Evolutionary conservation across 805 yeast species (phyloP), one percentile per base, ranked within the genome.

Genomic region (Diddensiella caesifluorescens): DNA sequence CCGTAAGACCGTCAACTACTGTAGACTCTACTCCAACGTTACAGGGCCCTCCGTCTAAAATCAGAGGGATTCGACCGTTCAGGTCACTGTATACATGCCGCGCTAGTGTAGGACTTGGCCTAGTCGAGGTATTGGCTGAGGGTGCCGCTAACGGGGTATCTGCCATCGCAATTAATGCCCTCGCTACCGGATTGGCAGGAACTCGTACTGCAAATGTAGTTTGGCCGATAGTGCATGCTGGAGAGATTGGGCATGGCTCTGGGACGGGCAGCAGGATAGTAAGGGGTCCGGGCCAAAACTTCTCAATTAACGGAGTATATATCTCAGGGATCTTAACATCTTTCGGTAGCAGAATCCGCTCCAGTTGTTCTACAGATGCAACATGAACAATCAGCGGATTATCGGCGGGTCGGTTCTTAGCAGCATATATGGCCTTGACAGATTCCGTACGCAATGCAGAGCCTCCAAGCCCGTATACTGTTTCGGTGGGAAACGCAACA

Each of bases 141-240:
- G 98, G 98, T 0, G 98, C 98, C 1, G 98, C 98, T 27, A 92
- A 63, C 1, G 98, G 97, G 1, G 83, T 74, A 50, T 88, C 92
- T 41, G 94, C 77, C 9, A 84, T 55, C 1, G 86, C 83, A 41
- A 92, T 88, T 35, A 92, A 66, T 0, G 97, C 95, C 47, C 98
- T 68, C 0, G 97, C 97, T 1, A 92, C 75, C 0, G 90, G 86
- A 61, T 90, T 83, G 3, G 74, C 65, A 1, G 98, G 98, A 59
- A 92, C 72, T 46, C 98, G 71, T 1, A 88, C 94, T 0, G 97
- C 98, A 59, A 89, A 85, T 0, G 98, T 92, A 13, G 78, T 70
- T 59, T 90, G 97, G 5, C 78, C 80, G 0, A 90, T 92, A 0
- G 98, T 90, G 18, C 92, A 94, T 13, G 76, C 67, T 25, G 69